Evolutionary conservation across 352 stramenopile genomes (phyloP), one percentile per base, ranked within the genome.

Genomic region (Phytophthora rubi): DNA sequence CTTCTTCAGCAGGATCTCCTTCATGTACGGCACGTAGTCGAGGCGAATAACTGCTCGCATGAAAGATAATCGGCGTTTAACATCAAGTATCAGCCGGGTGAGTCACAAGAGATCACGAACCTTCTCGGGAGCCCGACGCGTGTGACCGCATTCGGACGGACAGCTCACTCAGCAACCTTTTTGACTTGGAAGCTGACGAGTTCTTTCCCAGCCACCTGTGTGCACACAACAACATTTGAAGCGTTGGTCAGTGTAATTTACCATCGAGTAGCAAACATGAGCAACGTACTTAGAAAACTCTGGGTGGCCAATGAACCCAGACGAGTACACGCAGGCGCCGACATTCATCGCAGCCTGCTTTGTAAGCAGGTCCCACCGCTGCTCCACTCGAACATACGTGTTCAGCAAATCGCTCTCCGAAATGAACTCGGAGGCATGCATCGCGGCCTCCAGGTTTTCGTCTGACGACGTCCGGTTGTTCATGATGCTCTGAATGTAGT

Each of bases 191-290:
- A 33, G 93, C 86, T 6, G 85, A 90, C n/a, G 95, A 99, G 80
- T 99, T 99, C 81, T 99, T 99, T 23, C 97, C 98, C 37, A 99
- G 80, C 97, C 97, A 99, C 60, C 86, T 95, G 79, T 68, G 82
- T 73, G 79, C 67, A 73, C 81, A 92, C 16, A 78, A 49, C 2
- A 51, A 37, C 13, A 80, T 30, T 6, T 4, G 28, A 81, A 77
- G 15, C 47, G 26, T 59, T 75, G 71, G 26, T 48, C 42, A 54
- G 12, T 15, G 28, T 16, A 33, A 39, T 16, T 12, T 21, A 28
- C 4, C 28, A 53, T 26, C 18, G 18, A 51, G 54, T n/a, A 47
- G 49, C 6, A 23, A 52, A 28, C 28, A 8, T 23, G 15, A 53
- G 2, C 6, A 61, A 85, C 86, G 49, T 77, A 95, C 89, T 80